Base-by-base conservation (phyloP, 2,329 filamentous ascomycete species). In the Claviceps digitariae region DNA sequence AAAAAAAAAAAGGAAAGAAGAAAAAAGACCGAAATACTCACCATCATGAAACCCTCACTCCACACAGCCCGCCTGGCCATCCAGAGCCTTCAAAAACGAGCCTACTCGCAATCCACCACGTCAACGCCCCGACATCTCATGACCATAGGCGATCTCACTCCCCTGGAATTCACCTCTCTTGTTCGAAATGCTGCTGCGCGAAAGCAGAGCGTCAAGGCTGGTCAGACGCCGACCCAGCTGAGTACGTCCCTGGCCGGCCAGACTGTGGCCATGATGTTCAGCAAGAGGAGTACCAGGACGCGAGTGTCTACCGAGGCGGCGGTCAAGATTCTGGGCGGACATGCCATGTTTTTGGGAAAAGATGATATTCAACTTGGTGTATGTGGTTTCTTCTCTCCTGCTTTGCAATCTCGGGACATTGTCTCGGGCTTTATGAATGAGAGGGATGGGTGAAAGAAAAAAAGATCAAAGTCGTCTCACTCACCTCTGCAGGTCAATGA, bases 301-400 rank as follows among this genome's bases (percentile, higher is more conserved):
- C 83, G 93, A 57, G 84, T 98, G 34, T 95, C 90, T 1, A 96
- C 90, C 1, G 93, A 98, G 74, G 86, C 86, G 8, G 93, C 93
- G 13, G 83, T 96, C 40, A 81, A 85, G n/a, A 75, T 87, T 55
- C 79, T 98, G 75, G 90, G 90, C 40, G 93, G 91, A 0, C 86
- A 95, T 62, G 84, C 93, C 23, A 96, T 98, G 90, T 98, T 98
- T 67, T 71, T 98, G 55, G 90, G 90, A 63, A 93, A 90, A 66
- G 85, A 94, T 53, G 93, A 98, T 66, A 98, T 98, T 57, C 93
- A 98, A 69, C 77, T 98, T 21, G 93, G 93, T 51, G 93, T 87
- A 68, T 59, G 77, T 73, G 31, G n/a, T n/a, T 27, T 23, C 9
- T 2, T 5, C 21, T 15, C 10, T 17, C 21, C 21, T 9, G 9